Evolutionary conservation across 2,329 filamentous ascomycete species (phyloP), one percentile per base, ranked within the genome.

Genomic region (Kalaharituber pfeilii): DNA sequence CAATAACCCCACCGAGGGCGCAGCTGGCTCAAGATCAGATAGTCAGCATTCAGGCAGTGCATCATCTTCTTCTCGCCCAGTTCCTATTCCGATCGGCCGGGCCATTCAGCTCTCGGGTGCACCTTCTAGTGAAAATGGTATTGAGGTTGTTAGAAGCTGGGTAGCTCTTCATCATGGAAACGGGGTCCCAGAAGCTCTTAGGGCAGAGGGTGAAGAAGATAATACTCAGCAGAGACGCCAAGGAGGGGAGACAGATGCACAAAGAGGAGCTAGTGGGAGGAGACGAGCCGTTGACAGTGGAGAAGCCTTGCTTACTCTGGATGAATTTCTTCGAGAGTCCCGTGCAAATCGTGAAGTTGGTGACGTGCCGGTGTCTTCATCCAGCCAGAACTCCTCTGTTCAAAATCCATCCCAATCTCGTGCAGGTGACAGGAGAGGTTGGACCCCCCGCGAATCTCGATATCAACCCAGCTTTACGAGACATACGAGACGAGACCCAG

Each of bases 251-350:
- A 39, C 5, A 13, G 20, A 18, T 13, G 33, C 4, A 1, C 33
- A 39, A 39, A 39, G 33, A 8, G 13, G 5, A 39, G 4, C 33
- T 6, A 15, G 13, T 39, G 33, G 20, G 15, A 9, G 33, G 33
- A 13, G 20, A 39, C 4, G 15, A 15, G 42, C 42, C 13, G 42
- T 20, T 47, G 13, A 22, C 11, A 22, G 26, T 45, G 29, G 33
- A 25, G 33, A 27, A 20, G 29, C 54, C 5, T 47, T 63, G 27
- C 57, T 63, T 51, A 63, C 61, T 2, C 54, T 63, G 9, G 60
- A 60, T 39, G 62, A 63, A 26, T 63, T 63, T 44, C 44, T 63
- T n/a, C 53, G 62, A 28, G 62, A 63, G 50, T 57, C 57, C 15
- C 36, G 36, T 25, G n/a, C 25, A 53, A 54, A 54, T 15, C 27